A percentile compares a stretch with the other conserved stretches of the same genome.
phyloP scores from a whole-genome alignment of 192 early-diverging fungal genomes.

The Coemansia sp. region DNA sequence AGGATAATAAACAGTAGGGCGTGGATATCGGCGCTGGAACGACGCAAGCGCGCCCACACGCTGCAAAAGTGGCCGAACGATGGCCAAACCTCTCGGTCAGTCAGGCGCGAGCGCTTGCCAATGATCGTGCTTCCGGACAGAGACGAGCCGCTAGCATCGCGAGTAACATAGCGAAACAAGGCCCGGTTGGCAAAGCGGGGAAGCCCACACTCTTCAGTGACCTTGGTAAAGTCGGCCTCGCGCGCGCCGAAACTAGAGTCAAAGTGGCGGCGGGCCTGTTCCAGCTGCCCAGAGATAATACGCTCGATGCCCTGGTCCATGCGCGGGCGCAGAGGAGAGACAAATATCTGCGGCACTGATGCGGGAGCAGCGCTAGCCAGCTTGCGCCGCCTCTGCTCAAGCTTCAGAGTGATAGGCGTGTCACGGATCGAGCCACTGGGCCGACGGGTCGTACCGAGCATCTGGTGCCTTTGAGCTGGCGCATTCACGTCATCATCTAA shows the following conservation, averaged over 20 bases:
- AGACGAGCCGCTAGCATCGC: conserved; percentile 10
- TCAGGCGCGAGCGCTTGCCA: conserved; percentile 36
- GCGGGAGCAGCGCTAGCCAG: not conserved
- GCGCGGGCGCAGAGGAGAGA: conserved; percentile 37
- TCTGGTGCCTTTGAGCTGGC: not conserved
- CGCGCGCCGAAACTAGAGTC: conserved; percentile 48
- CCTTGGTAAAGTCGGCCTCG: conserved; percentile 53
- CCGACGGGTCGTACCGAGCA: not conserved
- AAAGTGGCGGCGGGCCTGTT: conserved; percentile 34
- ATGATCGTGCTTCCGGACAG: conserved; percentile 17
- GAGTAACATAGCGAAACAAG: conserved; percentile 52
- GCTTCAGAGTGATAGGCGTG: not conserved
- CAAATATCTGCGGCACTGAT: conserved; percentile 34
- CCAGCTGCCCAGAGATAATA: conserved; percentile 29
- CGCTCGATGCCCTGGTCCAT: conserved; percentile 19
- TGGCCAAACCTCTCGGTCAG: conserved; percentile 39
- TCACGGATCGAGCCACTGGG: conserved; percentile 8
- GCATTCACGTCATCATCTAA: conserved; percentile 7
- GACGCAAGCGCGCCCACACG: conserved; percentile 50
- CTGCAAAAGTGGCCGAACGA: conserved; percentile 22
- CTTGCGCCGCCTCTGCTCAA: conserved; percentile 21
- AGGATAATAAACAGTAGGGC: conserved; percentile 62
- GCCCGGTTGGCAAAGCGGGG: conserved; percentile 71
- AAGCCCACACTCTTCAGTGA: conserved; percentile 59
- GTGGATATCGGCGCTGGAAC: conserved; percentile 44